Evolutionary conservation across 805 yeast species (phyloP).

Genomic region (Kuraishia borneana): DNA sequence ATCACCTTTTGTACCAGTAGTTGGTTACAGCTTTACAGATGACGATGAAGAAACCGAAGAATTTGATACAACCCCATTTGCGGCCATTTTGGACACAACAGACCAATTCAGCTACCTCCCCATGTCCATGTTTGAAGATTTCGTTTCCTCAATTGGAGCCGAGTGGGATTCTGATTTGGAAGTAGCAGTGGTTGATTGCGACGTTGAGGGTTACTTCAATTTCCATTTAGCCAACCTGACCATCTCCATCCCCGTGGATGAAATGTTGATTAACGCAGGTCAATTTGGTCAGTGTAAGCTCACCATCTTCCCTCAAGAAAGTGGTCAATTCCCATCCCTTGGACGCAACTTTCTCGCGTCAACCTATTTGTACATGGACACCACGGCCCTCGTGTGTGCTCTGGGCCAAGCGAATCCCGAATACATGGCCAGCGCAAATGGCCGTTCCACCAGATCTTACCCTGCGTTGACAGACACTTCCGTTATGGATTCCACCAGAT

Average conservation of each 20-base stretch:
- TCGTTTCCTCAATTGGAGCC: constrained; percentile 65
- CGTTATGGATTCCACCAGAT: no score
- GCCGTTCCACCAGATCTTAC: no score
- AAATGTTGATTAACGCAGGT: constrained; percentile 29
- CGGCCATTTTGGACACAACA: constrained; percentile 52
- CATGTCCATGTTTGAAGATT: constrained; percentile 37
- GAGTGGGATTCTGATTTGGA: constrained; percentile 33
- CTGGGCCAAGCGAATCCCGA: no score
- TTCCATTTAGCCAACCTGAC: constrained; percentile 41
- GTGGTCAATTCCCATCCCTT: no score
- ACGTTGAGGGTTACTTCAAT: constrained; percentile 39
- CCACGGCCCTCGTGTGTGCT: no score
- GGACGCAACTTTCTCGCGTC: no score
- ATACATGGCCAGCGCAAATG: no score
- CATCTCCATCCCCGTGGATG: constrained; percentile 36
- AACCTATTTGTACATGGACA: no score
- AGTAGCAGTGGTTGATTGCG: constrained; percentile 57
- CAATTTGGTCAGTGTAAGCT: no score
- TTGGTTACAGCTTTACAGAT: constrained; percentile 29
- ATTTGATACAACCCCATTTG: constrained; percentile 30
- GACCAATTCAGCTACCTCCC: constrained; percentile 41
- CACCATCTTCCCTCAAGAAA: no score
- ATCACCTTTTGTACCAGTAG: constrained; percentile 33
- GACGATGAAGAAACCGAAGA: constrained; percentile 26
- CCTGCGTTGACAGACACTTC: no score